phyloP scores from a whole-genome alignment of 1,284 basidiomycete genomes.

The Stereum hirsutum region DNA sequence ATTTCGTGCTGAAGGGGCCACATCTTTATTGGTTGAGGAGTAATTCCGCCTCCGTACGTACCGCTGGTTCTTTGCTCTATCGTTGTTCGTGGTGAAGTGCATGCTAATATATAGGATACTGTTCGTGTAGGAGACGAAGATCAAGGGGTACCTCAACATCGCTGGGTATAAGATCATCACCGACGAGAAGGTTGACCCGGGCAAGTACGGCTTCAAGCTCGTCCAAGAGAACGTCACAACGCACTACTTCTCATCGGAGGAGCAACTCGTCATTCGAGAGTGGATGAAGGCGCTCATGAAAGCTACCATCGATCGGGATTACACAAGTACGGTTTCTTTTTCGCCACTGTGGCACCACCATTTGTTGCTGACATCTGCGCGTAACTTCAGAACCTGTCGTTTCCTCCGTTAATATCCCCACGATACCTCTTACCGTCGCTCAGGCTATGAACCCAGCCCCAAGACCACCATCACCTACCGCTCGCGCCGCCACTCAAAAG shows the following conservation, averaged over 20 bases:
- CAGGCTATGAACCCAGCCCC: constrained; percentile 95
- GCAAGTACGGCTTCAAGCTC: constrained; percentile 92
- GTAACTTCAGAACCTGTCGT: constrained; percentile 72
- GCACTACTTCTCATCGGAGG: constrained; percentile 89
- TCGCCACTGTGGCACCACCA: constrained; percentile 10
- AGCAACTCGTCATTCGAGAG: constrained; percentile 76
- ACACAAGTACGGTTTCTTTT: constrained; percentile 78
- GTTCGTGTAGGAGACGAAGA: constrained; percentile 68
- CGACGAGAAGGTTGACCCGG: constrained; percentile 89
- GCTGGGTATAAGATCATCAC: constrained; percentile 89
- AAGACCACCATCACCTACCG: constrained; percentile 86
- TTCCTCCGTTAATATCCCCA: constrained; percentile 95
- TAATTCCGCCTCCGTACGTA: constrained; percentile 55
- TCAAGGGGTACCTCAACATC: constrained; percentile 94
- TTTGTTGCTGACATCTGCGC: background rate
- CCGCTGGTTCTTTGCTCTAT: background rate
- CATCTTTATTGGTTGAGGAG: constrained; percentile 83
- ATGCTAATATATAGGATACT: background rate
- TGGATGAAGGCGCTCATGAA: constrained; percentile 99
- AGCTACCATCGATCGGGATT: constrained; percentile 91
- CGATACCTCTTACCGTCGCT: constrained; percentile 90
- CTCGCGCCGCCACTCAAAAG: constrained; percentile 84
- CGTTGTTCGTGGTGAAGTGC: constrained; percentile 5
- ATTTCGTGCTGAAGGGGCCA: constrained; percentile 90
- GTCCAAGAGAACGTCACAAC: constrained; percentile 84